A percentile compares a stretch with the other conserved stretches of the same genome.
phyloP scores from a whole-genome alignment of 2,329 filamentous ascomycete species.

The Talaromyces funiculosus region DNA sequence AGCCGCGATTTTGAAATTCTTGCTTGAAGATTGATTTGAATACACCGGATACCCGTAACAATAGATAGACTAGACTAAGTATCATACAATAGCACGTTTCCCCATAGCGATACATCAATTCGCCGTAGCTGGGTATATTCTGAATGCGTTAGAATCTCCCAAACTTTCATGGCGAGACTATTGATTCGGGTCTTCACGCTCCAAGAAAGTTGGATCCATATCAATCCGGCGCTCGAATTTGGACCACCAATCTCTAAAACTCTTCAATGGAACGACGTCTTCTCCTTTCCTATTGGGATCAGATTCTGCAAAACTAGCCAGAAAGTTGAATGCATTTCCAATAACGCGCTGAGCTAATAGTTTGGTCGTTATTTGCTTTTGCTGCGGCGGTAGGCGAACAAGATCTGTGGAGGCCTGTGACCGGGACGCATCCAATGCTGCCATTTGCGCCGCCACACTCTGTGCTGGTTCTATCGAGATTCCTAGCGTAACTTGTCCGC shows the following conservation, averaged over 20 bases:
- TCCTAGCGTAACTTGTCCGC: slow-evolving; percentile 64
- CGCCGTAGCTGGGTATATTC: neutral
- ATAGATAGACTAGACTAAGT: slow-evolving; percentile 12
- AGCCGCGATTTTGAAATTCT: slow-evolving; percentile 68
- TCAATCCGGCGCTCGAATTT: slow-evolving; percentile 89
- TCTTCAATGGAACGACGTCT: slow-evolving; percentile 88
- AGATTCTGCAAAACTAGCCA: slow-evolving; percentile 75
- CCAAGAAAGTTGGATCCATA: slow-evolving; percentile 80
- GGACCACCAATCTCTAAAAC: slow-evolving; percentile 95
- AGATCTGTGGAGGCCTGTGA: slow-evolving; percentile 25
- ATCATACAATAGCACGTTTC: slow-evolving; percentile 7
- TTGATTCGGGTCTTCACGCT: slow-evolving; percentile 55
- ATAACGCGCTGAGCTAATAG: slow-evolving; percentile 89
- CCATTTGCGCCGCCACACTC: slow-evolving; percentile 65
- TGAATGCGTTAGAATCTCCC: neutral
- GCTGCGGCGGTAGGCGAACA: slow-evolving; percentile 23
- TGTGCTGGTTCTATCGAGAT: slow-evolving; percentile 73
- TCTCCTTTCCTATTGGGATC: slow-evolving; percentile 52
- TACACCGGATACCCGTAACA: slow-evolving; percentile 1
- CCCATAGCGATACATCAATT: neutral
- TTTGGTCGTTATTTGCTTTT: slow-evolving; percentile 57
- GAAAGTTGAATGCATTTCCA: slow-evolving; percentile 93
- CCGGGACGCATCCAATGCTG: slow-evolving; percentile 44
- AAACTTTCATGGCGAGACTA: neutral
- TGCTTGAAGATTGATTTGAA: slow-evolving; percentile 49